Percentiles rank a stretch among this genome's conserved stretches.
Evolutionary conservation across 2,329 filamentous ascomycete species (phyloP).

Genomic region (Hypoxylon sp.): DNA sequence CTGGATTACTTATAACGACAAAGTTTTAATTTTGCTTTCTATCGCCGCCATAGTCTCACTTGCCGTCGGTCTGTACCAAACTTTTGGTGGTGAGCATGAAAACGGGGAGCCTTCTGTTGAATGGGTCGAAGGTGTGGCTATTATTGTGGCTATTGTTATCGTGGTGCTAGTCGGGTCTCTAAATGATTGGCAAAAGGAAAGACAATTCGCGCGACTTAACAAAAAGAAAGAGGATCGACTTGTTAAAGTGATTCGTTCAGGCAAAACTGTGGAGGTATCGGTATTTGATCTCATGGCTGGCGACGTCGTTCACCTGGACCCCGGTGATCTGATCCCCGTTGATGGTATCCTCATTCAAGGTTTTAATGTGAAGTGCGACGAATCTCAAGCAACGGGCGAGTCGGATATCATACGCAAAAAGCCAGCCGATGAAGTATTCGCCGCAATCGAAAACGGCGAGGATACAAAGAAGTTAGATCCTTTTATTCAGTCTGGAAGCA

Average conservation of each 20-base stretch:
- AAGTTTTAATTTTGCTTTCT: conserved; percentile 80
- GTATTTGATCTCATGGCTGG: conserved; percentile 79
- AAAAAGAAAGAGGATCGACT: conserved; percentile 83
- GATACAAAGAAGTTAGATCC: conserved; percentile 81
- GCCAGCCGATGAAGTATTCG: conserved; percentile 76
- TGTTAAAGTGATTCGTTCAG: conserved; percentile 80
- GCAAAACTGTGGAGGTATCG: conserved; percentile 77
- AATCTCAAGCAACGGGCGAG: conserved; percentile 84
- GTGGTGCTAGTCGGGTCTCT: conserved; percentile 83
- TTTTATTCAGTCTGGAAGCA: conserved; percentile 87
- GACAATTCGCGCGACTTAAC: conserved; percentile 84
- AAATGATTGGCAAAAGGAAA: conserved; percentile 86
- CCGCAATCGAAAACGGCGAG: conserved; percentile 77
- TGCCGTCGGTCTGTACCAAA: conserved; percentile 82
- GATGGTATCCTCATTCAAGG: conserved; percentile 81
- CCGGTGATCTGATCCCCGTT: conserved; percentile 81
- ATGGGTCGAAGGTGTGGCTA: conserved; percentile 87
- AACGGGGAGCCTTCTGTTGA: conserved; percentile 72
- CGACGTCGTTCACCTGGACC: conserved; percentile 80
- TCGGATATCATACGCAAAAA: conserved; percentile 81
- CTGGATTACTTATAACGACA: conserved; percentile 89
- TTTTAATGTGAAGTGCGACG: conserved; percentile 82
- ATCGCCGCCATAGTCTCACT: conserved; percentile 80
- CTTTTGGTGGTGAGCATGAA: conserved; percentile 72
- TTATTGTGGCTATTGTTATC: conserved; percentile 83